Evolutionary conservation across 768 basidiomycete species (phyloP).

Genomic region (Leccinellum albellum): DNA sequence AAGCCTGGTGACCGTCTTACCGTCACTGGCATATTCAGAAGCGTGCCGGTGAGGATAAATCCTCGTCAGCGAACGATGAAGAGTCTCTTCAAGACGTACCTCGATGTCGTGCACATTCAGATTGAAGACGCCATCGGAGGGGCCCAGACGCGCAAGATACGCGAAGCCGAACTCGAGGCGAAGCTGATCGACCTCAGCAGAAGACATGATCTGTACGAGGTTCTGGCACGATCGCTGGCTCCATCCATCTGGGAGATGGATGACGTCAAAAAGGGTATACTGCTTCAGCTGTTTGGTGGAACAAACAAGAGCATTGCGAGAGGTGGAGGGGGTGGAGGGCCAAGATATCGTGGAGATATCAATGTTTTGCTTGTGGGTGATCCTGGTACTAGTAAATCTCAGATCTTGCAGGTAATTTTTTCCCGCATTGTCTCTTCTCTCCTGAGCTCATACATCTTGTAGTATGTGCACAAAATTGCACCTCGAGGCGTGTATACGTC

Average conservation of each 20-base stretch:
- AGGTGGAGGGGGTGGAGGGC: constrained; percentile 94
- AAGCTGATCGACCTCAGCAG: constrained; percentile 70
- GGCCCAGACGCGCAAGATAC: constrained; percentile 33
- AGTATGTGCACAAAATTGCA: constrained; percentile 99
- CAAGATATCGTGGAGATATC: constrained; percentile 95
- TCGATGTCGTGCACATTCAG: constrained; percentile 92
- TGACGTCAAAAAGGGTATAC: constrained; percentile 97
- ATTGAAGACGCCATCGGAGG: constrained; percentile 46
- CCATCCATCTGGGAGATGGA: constrained; percentile 98
- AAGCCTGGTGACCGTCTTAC: constrained; percentile 94
- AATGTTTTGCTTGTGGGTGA: constrained; percentile 97
- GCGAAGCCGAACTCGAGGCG: constrained; percentile 71
- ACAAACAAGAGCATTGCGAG: constrained; percentile 93
- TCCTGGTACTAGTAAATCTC: constrained; percentile 95
- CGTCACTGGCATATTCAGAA: constrained; percentile 92
- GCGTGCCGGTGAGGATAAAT: constrained; percentile 93
- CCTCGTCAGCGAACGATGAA: constrained; percentile 89
- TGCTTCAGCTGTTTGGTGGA: constrained; percentile 94
- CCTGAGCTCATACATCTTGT: neutral
- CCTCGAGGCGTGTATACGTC: constrained; percentile 97
- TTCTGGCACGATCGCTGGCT: constrained; percentile 80
- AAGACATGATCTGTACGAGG: constrained; percentile 80
- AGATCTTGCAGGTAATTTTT: constrained; percentile 76
- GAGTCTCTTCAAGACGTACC: constrained; percentile 94
- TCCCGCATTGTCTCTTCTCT: neutral